Percentiles rank a stretch among this genome's conserved stretches.
Evolutionary conservation across 1,139 yeast species (phyloP).

Genomic region (Pichia sp.): DNA sequence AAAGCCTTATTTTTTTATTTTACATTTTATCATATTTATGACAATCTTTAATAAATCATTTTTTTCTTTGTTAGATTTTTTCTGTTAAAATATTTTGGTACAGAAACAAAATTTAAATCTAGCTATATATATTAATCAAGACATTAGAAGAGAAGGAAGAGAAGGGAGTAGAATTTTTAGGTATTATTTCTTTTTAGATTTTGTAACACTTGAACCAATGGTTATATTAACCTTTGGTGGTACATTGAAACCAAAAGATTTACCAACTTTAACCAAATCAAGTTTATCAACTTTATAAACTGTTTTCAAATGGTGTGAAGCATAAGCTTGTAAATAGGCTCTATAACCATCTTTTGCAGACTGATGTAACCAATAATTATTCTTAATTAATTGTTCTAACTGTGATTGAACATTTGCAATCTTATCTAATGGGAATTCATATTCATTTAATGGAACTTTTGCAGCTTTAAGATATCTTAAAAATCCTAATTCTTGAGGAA

Average conservation of each 20-base stretch:
- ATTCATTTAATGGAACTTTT: slow-evolving; percentile 93
- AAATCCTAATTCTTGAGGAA: slow-evolving; percentile 92
- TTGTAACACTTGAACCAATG: slow-evolving; percentile 81
- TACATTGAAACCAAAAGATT: slow-evolving; percentile 87
- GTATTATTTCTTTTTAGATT: slow-evolving; percentile 15
- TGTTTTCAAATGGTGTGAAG: slow-evolving; percentile 91
- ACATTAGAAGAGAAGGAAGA: too few relatives aligned
- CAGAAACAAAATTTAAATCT: too few relatives aligned
- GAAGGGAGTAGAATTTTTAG: too few relatives aligned
- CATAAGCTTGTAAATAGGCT: slow-evolving; percentile 92
- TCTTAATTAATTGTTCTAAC: slow-evolving; percentile 81
- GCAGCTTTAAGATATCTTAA: slow-evolving; percentile 92
- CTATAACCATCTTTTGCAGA: slow-evolving; percentile 97
- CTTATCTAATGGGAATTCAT: slow-evolving; percentile 88
- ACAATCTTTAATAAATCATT: too few relatives aligned
- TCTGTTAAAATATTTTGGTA: too few relatives aligned
- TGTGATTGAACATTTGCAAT: slow-evolving; percentile 95
- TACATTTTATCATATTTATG: too few relatives aligned
- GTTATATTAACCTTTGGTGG: slow-evolving; percentile 97
- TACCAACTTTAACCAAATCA: slow-evolving; percentile 91
- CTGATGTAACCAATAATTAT: slow-evolving; percentile 90
- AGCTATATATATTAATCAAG: too few relatives aligned
- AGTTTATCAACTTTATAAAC: slow-evolving; percentile 94
- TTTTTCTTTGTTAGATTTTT: too few relatives aligned
- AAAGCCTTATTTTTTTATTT: too few relatives aligned